Base-by-base conservation (phyloP, 1,284 basidiomycete genomes). In the Cryptococcus sp. region DNA sequence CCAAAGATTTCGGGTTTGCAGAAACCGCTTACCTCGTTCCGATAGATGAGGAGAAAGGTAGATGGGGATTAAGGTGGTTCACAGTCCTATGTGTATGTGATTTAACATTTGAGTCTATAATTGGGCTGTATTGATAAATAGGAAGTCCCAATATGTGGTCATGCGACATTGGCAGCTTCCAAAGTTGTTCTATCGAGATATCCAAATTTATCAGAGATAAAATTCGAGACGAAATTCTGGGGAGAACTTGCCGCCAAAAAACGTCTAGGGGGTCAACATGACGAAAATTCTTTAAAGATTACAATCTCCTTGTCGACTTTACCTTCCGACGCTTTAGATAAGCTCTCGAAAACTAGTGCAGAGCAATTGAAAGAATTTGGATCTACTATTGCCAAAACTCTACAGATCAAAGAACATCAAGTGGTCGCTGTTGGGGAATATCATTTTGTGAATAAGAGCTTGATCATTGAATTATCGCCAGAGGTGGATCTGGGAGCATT, bases 131-230 rank as follows among this genome's bases (percentile, higher is more conserved):
- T 28, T n/a, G 13, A 22, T 31, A 28, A 5, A n/a, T 39, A 69
- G 65, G 70, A 72, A 59, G 64, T 69, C 2, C 49, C 54, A 0
- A 54, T 72, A 19, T 72, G 70, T 51, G 70, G 70, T 0, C 70
- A 72, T 48, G 68, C 68, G 23, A 72, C 70, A 1, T 54, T 72
- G 2, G 68, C 70, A 2, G 48, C 70, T 1, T 61, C 70, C 2
- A 50, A 48, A 21, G 49, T 55, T 0, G 59, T 70, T 21, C 70
- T 72, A 59, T 48, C 51, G 37, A 48, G 58, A 10, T 48, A 65
- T 41, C 64, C 68, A 0, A 2, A 36, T 0, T 48, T 57, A 1
- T 24, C 45, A 0, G 19, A 45, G 4, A 50, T 72, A 25, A 41
- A 45, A 11, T 67, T 70, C 53, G n/a, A 60, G 41, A 70, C 65